Percentiles rank a stretch among this genome's conserved stretches.
These are phyloP conservation scores for Phaffia tasmanica DNA, from an alignment of 768 basidiomycete genomes.

Conservation along the genomic window DNA sequence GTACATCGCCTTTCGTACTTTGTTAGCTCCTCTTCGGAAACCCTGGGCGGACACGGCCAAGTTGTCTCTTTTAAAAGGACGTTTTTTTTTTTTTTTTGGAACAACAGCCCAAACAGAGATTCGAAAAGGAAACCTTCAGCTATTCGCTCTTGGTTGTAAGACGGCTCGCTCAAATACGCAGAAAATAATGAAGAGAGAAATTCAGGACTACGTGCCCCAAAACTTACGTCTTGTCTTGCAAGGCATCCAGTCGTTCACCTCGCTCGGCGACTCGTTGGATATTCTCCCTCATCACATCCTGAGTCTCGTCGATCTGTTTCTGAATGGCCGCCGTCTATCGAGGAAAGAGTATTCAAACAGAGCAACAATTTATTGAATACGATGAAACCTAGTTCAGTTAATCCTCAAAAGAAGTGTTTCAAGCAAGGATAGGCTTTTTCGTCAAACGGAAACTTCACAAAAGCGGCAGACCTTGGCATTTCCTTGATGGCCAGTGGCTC, in stretches of 20 bases:
- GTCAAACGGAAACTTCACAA: constrained; percentile 38
- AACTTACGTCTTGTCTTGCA: constrained; percentile 95
- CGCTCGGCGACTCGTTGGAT: constrained; percentile 64
- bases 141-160: too few species aligned
- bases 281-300: constrained; percentile 95
- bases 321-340: constrained; percentile 81
- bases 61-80: constrained; percentile 53
- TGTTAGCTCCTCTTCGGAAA: constrained; percentile 92
- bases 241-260: constrained; percentile 80
- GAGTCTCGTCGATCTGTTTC: constrained; percentile 86
- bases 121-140: too few species aligned
- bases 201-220: neutral
- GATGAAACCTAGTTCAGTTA: neutral
- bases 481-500: constrained; percentile 16
- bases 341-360: neutral
- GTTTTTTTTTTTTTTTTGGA: too few species aligned
- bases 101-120: too few species aligned
- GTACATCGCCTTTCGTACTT: constrained; percentile 73
- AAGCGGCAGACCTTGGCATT: constrained; percentile 36
- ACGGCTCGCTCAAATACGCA: neutral
- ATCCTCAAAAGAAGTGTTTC: neutral
- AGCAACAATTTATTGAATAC: neutral
- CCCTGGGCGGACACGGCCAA: constrained; percentile 98
- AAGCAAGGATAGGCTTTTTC: neutral
- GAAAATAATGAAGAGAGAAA: neutral